Evolutionary conservation across 805 yeast genomes (phyloP), one percentile per base, ranked within the genome.

Genomic region (Starmerella kuoi): DNA sequence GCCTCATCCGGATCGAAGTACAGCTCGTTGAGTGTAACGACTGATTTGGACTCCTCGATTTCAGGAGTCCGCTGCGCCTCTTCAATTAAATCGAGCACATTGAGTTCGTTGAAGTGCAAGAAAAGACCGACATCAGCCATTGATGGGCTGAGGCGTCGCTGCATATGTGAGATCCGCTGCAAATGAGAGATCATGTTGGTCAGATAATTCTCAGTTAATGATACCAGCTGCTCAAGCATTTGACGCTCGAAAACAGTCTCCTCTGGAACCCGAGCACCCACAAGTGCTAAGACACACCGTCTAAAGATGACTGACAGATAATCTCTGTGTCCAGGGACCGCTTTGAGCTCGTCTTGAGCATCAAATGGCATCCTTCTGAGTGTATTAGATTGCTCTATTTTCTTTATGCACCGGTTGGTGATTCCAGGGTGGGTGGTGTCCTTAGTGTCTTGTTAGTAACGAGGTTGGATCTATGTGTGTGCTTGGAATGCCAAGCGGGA

Each of bases 141-240:
- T 4, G 58, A 41, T 5, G 68, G 67, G 35, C 37, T 47, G 6
- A 38, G 19, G 18, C 67, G 55, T 31, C 68, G 53, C 49, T 64
- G 68, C 37, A 59, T 46, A 32, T 41, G 48, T 7, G 61, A 41
- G 9, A 57, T 20, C 23, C 53, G 46, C 37, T 52, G 56, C 28
- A 64, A 45, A 25, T 51, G 49, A 6, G 52, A 26, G 32, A 48
- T 48, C 15, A 61, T 45, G 42, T 50, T 51, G 23, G 46, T 40
- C 52, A 61, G 45, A 25, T 55, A 50, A 37, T 42, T 38, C 48
- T 61, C 65, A n/a, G 63, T 62, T n/a, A 59, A 54, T 20, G 47
- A 26, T 2, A 55, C 50, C 11, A 61, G 34, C 43, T 51, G 51
- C 36, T 59, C 61, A 28, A 59, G 55, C 21, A 60, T 51, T 21